Base-by-base conservation (phyloP, 345 rosid genomes). In the Firmiana major region DNA sequence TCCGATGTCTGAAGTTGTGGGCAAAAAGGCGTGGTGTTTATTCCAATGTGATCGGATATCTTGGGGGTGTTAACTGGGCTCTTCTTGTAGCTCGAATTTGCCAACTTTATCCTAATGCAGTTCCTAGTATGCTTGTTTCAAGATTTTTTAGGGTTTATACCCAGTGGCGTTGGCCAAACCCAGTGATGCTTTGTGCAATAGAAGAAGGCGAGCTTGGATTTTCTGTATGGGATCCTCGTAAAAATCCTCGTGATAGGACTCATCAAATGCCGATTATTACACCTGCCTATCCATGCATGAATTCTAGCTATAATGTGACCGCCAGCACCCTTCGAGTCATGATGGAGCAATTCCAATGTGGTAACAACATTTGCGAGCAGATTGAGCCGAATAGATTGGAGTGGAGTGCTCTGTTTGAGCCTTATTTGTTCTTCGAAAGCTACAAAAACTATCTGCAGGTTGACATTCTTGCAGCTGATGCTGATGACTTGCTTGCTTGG, bases 51-150 rank as follows among this genome's bases (percentile, higher is more conserved):
- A 89, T 93, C 78, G 93, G 95, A 63, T 91, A 89, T 82, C 93
- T 91, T 55, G 93, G 95, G 79, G 95, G 91, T 79, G 93, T 91
- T 49, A 91, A 91, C 75, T 91, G 91, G 95, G 95, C n/a, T n/a
- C n/a, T n/a, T n/a, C n/a, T n/a, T n/a, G n/a, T n/a, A n/a, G n/a
- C n/a, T n/a, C n/a, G n/a, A n/a, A n/a, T n/a, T n/a, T n/a, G n/a
- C n/a, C n/a, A n/a, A n/a, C n/a, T n/a, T n/a, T n/a, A n/a, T n/a
- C n/a, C n/a, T n/a, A n/a, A n/a, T n/a, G n/a, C n/a, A n/a, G n/a
- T n/a, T n/a, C n/a, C n/a, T n/a, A n/a, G n/a, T n/a, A n/a, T n/a
- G n/a, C n/a, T n/a, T n/a, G n/a, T n/a, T n/a, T n/a, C n/a, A n/a
- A n/a, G n/a, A n/a, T n/a, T n/a, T n/a, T n/a, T n/a, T n/a, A n/a